Percentiles rank a stretch among this genome's conserved stretches.
Evolutionary conservation across 306 rosid genomes (phyloP).

Genomic region (Cucurbita maxima): DNA sequence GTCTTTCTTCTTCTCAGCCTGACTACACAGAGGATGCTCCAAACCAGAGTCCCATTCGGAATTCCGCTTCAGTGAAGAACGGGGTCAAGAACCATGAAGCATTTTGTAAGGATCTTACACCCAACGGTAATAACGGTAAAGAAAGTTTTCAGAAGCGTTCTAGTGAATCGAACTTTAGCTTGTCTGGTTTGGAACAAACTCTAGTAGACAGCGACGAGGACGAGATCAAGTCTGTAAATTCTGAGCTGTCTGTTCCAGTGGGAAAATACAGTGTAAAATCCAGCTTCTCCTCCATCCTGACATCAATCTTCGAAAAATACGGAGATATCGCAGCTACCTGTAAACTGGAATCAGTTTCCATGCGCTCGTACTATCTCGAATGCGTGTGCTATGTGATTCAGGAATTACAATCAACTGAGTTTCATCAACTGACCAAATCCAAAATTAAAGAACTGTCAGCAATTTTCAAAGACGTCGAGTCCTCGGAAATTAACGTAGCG

Average conservation of each 20-base stretch:
- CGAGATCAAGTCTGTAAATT: conserved; percentile 28
- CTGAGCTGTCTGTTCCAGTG: conserved; percentile 48
- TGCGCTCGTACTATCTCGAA: conserved; percentile 70
- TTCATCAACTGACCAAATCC: conserved; percentile 29
- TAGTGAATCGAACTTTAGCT: conserved; percentile 30
- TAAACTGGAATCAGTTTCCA: conserved; percentile 50
- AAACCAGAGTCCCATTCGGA: conserved; percentile 1
- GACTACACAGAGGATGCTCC: conserved; percentile 16
- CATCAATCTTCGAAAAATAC: conserved; percentile 39
- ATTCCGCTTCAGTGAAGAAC: neutral
- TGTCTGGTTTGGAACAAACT: conserved; percentile 21
- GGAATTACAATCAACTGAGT: conserved; percentile 39
- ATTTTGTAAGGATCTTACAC: conserved; percentile 16
- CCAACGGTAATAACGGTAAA: conserved; percentile 11
- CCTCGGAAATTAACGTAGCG: conserved; percentile 39
- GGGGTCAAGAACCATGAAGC: conserved; percentile 5
- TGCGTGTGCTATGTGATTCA: conserved; percentile 71
- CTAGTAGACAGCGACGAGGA: conserved; percentile 43
- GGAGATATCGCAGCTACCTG: conserved; percentile 72
- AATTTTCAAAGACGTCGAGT: conserved; percentile 77
- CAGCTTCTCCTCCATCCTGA: conserved; percentile 47
- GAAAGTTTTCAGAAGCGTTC: conserved; percentile 14
- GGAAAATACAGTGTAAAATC: conserved; percentile 58
- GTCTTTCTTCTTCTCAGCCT: conserved; percentile 29
- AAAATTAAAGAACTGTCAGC: conserved; percentile 51